phyloP scores from a whole-genome alignment of 371 early-diverging fungal species.

The Zopfochytrium polystomum region DNA sequence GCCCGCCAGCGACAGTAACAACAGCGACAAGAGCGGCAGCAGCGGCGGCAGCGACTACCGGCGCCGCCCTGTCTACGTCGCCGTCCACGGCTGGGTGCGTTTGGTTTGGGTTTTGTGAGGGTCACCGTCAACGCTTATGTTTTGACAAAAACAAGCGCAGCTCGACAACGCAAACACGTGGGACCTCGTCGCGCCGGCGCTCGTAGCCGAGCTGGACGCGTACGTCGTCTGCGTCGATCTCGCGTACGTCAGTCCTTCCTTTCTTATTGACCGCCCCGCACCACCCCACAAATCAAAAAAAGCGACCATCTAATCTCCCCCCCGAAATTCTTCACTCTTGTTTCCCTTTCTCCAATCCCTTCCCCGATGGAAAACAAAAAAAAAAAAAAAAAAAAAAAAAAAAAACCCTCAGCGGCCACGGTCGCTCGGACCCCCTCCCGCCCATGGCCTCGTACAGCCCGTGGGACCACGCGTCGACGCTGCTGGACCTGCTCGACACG shows the following conservation, averaged over 20 bases:
- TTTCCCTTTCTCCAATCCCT: too few relatives aligned
- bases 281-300: neutral
- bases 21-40: too few relatives aligned
- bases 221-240: slow-evolving; percentile 28
- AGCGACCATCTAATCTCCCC: slow-evolving; percentile 1
- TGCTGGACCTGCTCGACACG: slow-evolving; percentile 29
- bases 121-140: neutral
- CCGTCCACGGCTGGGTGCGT: slow-evolving; percentile 27
- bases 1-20: neutral
- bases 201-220: slow-evolving; percentile 10
- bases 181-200: slow-evolving; percentile 28
- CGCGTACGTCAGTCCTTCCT: neutral
- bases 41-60: too few relatives aligned
- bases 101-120: neutral
- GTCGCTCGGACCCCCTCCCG: slow-evolving; percentile 20
- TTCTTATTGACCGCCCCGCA: neutral
- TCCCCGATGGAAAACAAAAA: too few relatives aligned
- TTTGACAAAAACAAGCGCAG: neutral
- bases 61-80: too few relatives aligned
- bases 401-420: slow-evolving; percentile 43
- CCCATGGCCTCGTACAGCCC: slow-evolving; percentile 23
- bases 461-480: slow-evolving; percentile 33
- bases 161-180: slow-evolving; percentile 39
- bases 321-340: slow-evolving; percentile 14
- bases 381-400: too few relatives aligned